Evolutionary conservation across 257 asterid species (phyloP).

Genomic region (Nicotiana benthamiana): DNA sequence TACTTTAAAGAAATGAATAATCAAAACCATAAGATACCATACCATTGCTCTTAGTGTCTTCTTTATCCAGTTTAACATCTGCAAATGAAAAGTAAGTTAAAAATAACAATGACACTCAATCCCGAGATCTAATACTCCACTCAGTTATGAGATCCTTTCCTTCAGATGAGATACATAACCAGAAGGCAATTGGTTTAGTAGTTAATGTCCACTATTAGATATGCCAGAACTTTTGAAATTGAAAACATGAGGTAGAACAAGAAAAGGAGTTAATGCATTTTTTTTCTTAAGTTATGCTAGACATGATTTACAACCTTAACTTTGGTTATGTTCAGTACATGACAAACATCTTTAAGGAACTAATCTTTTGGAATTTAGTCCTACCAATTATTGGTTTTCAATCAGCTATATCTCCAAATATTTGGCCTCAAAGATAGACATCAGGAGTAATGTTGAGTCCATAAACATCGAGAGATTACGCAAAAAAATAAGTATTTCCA

Average conservation of each 20-base stretch:
- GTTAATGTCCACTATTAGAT: not conserved
- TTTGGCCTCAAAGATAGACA: not conserved
- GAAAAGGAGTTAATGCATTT: not conserved
- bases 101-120: not conserved
- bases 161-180: not conserved
- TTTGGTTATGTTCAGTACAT: not conserved
- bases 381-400: not conserved
- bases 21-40: conserved; percentile 15
- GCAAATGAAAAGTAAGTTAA: conserved; percentile 16
- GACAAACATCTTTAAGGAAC: not conserved
- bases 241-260: not conserved
- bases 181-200: not conserved
- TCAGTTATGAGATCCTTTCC: not conserved
- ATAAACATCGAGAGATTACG: not conserved
- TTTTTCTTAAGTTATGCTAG: not conserved
- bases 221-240: not conserved
- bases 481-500: not conserved
- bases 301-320: not conserved
- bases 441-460: not conserved
- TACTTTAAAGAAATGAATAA: not conserved
- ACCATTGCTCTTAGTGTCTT: conserved; percentile 49
- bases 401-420: not conserved
- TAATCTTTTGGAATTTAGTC: not conserved
- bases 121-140: not conserved
- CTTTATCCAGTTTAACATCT: conserved; percentile 63